phyloP scores from a whole-genome alignment of 768 basidiomycete genomes.

The Tulasnella sp. region DNA sequence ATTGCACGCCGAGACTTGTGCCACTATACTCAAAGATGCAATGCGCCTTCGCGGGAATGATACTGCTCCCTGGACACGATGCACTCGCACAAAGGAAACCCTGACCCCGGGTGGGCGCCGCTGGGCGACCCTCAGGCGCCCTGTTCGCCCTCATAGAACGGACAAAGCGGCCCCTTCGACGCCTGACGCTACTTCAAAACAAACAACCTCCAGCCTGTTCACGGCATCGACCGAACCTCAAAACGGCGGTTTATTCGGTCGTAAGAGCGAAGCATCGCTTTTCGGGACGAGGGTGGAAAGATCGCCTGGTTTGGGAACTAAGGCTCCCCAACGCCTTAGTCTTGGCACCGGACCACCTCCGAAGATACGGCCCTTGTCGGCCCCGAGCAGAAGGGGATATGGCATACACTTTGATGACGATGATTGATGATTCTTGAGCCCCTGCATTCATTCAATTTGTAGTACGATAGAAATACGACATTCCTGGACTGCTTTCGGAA shows the following conservation, averaged over 20 bases:
- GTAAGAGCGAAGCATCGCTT: background rate
- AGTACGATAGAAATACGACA: background rate
- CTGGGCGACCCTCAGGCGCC: background rate
- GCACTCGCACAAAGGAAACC: background rate
- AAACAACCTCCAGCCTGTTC: background rate
- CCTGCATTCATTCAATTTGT: background rate
- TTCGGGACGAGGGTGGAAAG: background rate
- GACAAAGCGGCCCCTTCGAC: background rate
- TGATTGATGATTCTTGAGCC: background rate
- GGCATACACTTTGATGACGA: background rate
- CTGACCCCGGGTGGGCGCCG: background rate
- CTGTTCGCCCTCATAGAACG: background rate
- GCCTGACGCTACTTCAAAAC: background rate
- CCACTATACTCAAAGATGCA: background rate
- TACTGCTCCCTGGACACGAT: background rate
- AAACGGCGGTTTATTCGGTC: background rate
- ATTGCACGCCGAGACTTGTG: slow-evolving; percentile 46
- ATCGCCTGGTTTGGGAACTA: background rate
- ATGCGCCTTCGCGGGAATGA: background rate
- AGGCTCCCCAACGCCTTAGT: background rate
- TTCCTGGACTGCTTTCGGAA: background rate
- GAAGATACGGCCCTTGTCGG: background rate
- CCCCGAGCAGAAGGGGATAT: background rate
- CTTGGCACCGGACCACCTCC: background rate
- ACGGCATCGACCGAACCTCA: background rate